phyloP scores from a whole-genome alignment of 495 filamentous ascomycete species.

The Neurospora sp. region DNA sequence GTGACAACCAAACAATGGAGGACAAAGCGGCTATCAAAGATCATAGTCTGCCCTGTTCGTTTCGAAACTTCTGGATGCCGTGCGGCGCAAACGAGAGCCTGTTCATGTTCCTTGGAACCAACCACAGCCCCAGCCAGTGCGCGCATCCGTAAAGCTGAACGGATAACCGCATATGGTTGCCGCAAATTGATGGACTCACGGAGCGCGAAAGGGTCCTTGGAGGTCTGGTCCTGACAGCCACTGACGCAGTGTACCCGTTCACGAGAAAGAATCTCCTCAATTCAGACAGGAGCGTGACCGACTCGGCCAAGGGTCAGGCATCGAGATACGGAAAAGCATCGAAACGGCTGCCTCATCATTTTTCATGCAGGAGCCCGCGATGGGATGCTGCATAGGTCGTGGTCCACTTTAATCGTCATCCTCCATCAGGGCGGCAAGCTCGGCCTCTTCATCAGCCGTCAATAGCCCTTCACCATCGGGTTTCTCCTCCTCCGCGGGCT shows the following conservation, averaged over 20 bases:
- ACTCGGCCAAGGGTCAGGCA: background rate
- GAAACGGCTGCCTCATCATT: background rate
- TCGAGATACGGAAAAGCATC: background rate
- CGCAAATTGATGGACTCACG: background rate
- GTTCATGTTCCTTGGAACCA: background rate
- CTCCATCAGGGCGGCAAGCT: constrained; percentile 80
- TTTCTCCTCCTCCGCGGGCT: constrained; percentile 32
- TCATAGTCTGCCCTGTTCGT: background rate
- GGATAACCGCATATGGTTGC: background rate
- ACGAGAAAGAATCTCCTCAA: background rate
- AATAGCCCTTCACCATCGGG: constrained; percentile 36
- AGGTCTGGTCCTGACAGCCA: background rate
- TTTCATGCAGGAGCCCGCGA: background rate
- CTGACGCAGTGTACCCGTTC: background rate
- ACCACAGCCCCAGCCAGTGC: background rate
- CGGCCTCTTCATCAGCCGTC: constrained; percentile 74
- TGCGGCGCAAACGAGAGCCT: background rate
- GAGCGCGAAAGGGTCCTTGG: background rate
- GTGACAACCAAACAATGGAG: background rate
- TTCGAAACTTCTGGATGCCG: background rate
- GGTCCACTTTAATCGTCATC: constrained; percentile 39
- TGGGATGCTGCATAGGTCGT: background rate
- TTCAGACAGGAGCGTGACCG: background rate
- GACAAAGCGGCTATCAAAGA: background rate
- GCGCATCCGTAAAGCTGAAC: background rate